phyloP scores from a whole-genome alignment of 176 grass and related monocot genomes.

The Puccinellia tenuiflora region DNA sequence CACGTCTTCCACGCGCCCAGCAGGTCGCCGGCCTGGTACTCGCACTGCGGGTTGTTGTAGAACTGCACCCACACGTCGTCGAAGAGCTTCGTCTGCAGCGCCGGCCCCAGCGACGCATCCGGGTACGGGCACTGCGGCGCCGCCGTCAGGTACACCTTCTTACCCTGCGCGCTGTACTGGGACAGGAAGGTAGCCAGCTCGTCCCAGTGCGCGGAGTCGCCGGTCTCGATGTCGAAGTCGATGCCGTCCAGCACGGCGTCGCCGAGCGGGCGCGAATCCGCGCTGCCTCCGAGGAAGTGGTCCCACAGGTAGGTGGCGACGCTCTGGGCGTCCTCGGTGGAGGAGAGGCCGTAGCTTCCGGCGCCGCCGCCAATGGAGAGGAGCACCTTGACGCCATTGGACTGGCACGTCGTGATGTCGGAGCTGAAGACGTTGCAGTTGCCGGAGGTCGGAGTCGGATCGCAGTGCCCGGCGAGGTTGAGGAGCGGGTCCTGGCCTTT shows the following conservation, averaged over 20 bases:
- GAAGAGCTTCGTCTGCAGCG: slow-evolving; percentile 47
- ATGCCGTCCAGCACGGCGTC: slow-evolving; percentile 67
- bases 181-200: slow-evolving; percentile 34
- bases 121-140: slow-evolving; percentile 42
- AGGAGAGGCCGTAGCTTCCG: slow-evolving; percentile 41
- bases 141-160: slow-evolving; percentile 18
- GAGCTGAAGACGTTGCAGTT: slow-evolving; percentile 27
- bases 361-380: slow-evolving; percentile 50
- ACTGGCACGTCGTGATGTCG: slow-evolving; percentile 54
- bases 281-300: slow-evolving; percentile 48
- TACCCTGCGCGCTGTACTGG: neutral
- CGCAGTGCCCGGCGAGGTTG: slow-evolving; percentile 64
- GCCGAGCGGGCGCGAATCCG: slow-evolving; percentile 38
- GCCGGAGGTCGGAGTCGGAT: neutral
- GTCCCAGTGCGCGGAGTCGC: slow-evolving; percentile 32
- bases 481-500: slow-evolving; percentile 43
- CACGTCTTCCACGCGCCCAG: slow-evolving; percentile 43
- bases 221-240: slow-evolving; percentile 61
- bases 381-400: slow-evolving; percentile 46
- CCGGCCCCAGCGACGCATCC: slow-evolving; percentile 16
- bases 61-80: slow-evolving; percentile 88
- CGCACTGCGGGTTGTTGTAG: slow-evolving; percentile 76
- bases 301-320: slow-evolving; percentile 72
- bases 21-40: slow-evolving; percentile 47
- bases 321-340: slow-evolving; percentile 43